Percentiles rank a stretch among this genome's conserved stretches.
Evolutionary conservation across 2,329 filamentous ascomycete genomes (phyloP).

Genomic region (Alternaria alternata): DNA sequence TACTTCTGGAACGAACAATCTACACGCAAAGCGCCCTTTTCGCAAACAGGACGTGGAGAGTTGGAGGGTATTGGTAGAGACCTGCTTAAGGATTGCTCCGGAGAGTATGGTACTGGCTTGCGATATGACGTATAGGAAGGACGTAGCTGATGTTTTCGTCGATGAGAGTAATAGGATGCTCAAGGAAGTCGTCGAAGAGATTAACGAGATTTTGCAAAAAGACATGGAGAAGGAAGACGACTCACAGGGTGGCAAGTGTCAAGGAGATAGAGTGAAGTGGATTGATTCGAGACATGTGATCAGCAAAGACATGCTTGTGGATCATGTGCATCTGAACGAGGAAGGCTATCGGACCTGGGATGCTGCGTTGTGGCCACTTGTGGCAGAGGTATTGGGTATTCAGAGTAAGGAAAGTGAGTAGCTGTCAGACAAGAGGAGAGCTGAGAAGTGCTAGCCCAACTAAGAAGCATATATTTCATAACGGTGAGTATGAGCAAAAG

Average conservation of each 20-base stretch:
- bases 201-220: not conserved
- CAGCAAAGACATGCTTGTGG: constrained; percentile 17
- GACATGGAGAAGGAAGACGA: not conserved
- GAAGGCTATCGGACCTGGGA: constrained; percentile 22
- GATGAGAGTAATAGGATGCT: constrained; percentile 19
- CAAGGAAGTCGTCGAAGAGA: constrained; percentile 10
- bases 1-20: constrained; percentile 22
- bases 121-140: constrained; percentile 10
- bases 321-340: constrained; percentile 27
- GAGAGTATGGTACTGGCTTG: constrained; percentile 14
- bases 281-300: constrained; percentile 13
- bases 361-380: constrained; percentile 12
- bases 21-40: not conserved
- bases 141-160: constrained; percentile 12
- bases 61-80: constrained; percentile 10
- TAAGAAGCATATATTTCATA: not conserved
- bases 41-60: constrained; percentile 7
- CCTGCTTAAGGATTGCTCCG: constrained; percentile 20
- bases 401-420: not conserved
- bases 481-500: not conserved
- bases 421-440: not conserved
- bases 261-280: constrained; percentile 14
- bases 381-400: not conserved
- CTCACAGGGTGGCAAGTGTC: not conserved
- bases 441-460: not conserved